Evolutionary conservation across 306 rosid genomes (phyloP), one percentile per base, ranked within the genome.

Genomic region (Lagenaria siceraria): DNA sequence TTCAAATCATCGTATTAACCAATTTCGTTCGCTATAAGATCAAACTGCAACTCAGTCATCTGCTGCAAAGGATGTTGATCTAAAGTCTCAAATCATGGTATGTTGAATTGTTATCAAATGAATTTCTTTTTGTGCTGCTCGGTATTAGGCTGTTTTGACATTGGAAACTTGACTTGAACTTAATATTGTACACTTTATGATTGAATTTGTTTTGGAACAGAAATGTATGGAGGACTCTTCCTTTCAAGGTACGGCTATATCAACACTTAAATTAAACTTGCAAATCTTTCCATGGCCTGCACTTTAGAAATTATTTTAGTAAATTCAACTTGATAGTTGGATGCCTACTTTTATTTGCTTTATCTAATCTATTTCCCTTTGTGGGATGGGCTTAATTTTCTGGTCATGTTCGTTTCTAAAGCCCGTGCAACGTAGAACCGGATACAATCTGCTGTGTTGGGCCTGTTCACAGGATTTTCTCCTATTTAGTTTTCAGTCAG

Each of bases 141-240:
- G 63, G 36, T 76, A 48, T 76, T 53, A 36, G 12, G 24, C 71
- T 83, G 61, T 63, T 70, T 40, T 11, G 81, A 48, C 59, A 22
- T 71, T 22, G 53, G 24, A 43, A 69, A 4, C 24, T 22, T 10
- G n/a, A 31, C 29, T 7, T 52, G 43, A 27, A 74, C 63, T 31
- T 29, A 74, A 54, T 52, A 33, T 29, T 19, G 43, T 54, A 27
- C 48, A 51, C 19, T 74, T 74, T 31, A 54, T 35, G 3, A 10
- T 62, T 60, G 52, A 70, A 1, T 75, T 77, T 82, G 15, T 71
- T 83, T 77, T 81, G 78, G 80, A 89, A 38, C 95, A 90, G 98
- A 85, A 81, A 82, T 94, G 87, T 78, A 90, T 91, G 96, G 96
- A 88, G 81, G 97, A 94, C 83, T 82, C 96, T 83, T 86, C 96